Base-by-base conservation (phyloP, 2,329 filamentous ascomycete genomes). In the Rutstroemia sp. region DNA sequence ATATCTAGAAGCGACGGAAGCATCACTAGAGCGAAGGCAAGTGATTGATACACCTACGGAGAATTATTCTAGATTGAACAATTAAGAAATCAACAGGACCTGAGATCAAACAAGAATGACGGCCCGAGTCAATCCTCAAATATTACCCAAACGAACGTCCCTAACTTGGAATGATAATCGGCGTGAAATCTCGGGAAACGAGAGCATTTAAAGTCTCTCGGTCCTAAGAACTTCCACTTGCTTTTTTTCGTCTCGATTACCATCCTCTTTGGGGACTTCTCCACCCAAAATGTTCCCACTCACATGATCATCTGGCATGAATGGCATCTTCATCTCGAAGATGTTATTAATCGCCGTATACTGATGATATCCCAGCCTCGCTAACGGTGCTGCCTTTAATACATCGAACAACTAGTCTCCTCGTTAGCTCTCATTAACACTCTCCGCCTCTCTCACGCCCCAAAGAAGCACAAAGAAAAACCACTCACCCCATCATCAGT, bases 241-340 rank as follows among this genome's bases (percentile, higher is more conserved):
- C 19, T 45, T 45, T 2, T 9, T 45, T 10, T 17, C 40, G 10
- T 45, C 7, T 0, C 16, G n/a, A 14, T 40, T 16, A 19, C 39
- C 42, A 5, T 36, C 5, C 1, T 54, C 23, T 16, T 48, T 40
- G 0, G 34, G 9, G 3, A 48, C 51, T 2, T n/a, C 44, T 25
- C 52, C 56, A 17, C 52, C 52, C 3, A 60, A 6, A 0, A 21
- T n/a, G 21, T 51, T 47, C 12, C 51, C 54, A 40, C 54, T 55
- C 19, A 57, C 57, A 47, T 56, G 14, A 56, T 63, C 57, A 61
- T 57, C 55, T 23, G 58, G 56, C 60, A 57, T 60, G 25, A 61
- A 56, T 5, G 60, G 59, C 46, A 57, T 56, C 19, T 56, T 39
- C 57, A 59, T 57, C 4, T 61, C 57, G 17, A 62, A 59, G 6